Percentiles rank a stretch among this genome's conserved stretches.
Conservation (phyloP, 2,329 filamentous ascomycete species). For the Aspergillus udagawae region DNA sequence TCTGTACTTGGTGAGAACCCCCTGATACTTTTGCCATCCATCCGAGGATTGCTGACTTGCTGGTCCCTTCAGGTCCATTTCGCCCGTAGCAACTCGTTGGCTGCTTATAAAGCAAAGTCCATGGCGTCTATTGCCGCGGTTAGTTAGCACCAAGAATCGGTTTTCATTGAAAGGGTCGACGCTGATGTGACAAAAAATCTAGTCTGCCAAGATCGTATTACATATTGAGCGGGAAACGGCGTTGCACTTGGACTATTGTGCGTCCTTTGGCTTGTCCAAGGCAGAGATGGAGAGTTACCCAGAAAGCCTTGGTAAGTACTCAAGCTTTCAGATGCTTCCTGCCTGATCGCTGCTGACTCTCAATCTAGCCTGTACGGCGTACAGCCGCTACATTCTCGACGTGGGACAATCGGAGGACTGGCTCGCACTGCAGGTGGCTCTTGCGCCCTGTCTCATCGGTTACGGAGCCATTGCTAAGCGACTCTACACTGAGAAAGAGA, state of each 20-base stretch:
- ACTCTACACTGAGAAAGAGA: slow-evolving; percentile 61
- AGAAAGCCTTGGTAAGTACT: slow-evolving; percentile 63
- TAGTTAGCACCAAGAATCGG: slow-evolving; percentile 23
- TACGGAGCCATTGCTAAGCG: slow-evolving; percentile 76
- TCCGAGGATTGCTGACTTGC: slow-evolving; percentile 1
- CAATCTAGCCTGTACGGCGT: slow-evolving; percentile 68
- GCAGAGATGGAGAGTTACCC: slow-evolving; percentile 68
- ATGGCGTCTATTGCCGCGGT: slow-evolving; percentile 70
- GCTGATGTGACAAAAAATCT: slow-evolving; percentile 4
- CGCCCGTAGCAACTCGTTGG: slow-evolving; percentile 77
- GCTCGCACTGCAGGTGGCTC: slow-evolving; percentile 77
- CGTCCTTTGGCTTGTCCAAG: slow-evolving; percentile 70
- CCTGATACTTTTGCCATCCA: not conserved
- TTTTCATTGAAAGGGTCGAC: not conserved
- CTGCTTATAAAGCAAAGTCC: slow-evolving; percentile 75
- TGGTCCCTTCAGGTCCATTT: slow-evolving; percentile 65
- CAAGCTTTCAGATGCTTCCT: not conserved
- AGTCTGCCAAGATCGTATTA: slow-evolving; percentile 66
- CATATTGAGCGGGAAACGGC: slow-evolving; percentile 77
- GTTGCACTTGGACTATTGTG: slow-evolving; percentile 79
- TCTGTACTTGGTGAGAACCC: slow-evolving; percentile 66
- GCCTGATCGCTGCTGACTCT: slow-evolving; percentile 6
- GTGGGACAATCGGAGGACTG: slow-evolving; percentile 83
- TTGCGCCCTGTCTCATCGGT: slow-evolving; percentile 85
- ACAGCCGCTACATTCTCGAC: slow-evolving; percentile 83